Conservation (phyloP, 352 stramenopile genomes). For the Phytophthora nicotianae region DNA sequence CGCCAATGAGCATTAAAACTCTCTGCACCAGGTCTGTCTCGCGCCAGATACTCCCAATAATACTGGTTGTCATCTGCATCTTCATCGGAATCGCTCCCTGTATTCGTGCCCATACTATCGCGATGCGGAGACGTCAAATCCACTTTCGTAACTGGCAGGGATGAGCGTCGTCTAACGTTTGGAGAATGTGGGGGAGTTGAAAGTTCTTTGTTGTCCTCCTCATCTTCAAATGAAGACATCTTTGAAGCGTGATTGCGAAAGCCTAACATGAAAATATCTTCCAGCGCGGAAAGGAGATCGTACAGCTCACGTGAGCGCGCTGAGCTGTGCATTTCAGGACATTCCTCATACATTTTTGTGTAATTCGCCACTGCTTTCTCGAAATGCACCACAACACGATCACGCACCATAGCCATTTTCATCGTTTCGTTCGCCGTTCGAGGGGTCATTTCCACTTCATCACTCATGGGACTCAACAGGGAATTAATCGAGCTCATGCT, state of each 20-base stretch:
- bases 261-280: conserved; percentile 74
- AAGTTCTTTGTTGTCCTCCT: conserved; percentile 20
- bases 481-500: conserved; percentile 29
- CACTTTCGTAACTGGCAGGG: conserved; percentile 15
- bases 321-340: conserved; percentile 69
- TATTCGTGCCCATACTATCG: conserved; percentile 29
- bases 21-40: conserved; percentile 51
- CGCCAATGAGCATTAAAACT: conserved; percentile 62
- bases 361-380: conserved; percentile 67
- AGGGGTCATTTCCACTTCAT: conserved; percentile 22
- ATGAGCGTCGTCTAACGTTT: conserved; percentile 20
- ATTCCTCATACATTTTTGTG: conserved; percentile 62
- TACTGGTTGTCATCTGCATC: conserved; percentile 40
- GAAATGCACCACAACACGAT: conserved; percentile 59
- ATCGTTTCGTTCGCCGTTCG: conserved; percentile 11
- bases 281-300: conserved; percentile 68
- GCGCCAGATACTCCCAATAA: conserved; percentile 78
- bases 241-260: conserved; percentile 41
- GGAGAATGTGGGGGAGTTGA: conserved; percentile 35
- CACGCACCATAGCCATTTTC: conserved; percentile 40
- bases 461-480: conserved; percentile 23
- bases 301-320: conserved; percentile 68
- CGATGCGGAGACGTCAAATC: conserved; percentile 22
- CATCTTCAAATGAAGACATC: conserved; percentile 23
- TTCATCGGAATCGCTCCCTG: conserved; percentile 26